These are phyloP conservation scores for Colletotrichum limetticola DNA, from an alignment of 2,329 filamentous ascomycete genomes.

Conservation along the genomic window DNA sequence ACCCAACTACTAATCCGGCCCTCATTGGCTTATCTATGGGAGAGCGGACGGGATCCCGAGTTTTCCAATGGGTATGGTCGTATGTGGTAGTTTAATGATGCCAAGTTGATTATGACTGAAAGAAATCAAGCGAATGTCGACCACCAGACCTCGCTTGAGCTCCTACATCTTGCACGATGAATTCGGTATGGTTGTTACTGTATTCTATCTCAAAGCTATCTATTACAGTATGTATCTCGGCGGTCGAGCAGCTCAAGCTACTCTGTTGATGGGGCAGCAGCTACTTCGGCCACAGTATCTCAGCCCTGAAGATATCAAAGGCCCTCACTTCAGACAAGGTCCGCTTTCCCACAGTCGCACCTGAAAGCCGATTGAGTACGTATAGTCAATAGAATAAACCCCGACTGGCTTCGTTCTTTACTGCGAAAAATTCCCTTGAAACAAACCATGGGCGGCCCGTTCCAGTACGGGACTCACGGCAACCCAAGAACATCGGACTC, in stretches of 20 bases:
- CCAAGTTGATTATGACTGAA: not conserved
- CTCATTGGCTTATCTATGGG: not conserved
- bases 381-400: not conserved
- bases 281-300: no score
- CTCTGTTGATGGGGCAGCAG: no score
- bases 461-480: not conserved
- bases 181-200: no score
- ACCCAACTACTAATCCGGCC: not conserved
- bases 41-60: not conserved
- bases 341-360: not conserved
- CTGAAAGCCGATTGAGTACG: not conserved
- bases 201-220: no score
- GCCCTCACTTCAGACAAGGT: no score
- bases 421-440: not conserved
- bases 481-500: not conserved
- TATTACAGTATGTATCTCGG: no score
- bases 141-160: no score
- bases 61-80: constrained; percentile 1
- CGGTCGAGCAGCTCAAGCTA: no score
- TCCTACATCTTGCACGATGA: no score
- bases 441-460: not conserved
- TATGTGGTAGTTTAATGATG: not conserved
- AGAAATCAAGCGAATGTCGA: no score
- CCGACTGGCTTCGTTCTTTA: not conserved
- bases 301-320: no score